Conservation (phyloP, 2,329 filamentous ascomycete genomes). For the Myrmaecium sp. region DNA sequence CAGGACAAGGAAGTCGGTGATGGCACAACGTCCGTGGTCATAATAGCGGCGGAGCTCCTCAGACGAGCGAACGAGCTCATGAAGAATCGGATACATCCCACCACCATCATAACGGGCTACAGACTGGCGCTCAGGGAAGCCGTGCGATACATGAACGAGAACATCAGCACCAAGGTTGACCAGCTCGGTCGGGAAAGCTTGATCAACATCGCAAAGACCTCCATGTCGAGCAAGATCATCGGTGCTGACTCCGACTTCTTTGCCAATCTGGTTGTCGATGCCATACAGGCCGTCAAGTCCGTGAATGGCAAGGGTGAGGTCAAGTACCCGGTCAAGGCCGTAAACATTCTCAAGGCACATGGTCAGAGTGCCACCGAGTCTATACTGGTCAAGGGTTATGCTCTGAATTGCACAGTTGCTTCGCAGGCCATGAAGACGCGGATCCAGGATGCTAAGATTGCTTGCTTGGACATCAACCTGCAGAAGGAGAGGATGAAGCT, state of each 20-base stretch:
- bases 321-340: conserved; percentile 97
- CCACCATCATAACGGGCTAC: conserved; percentile 98
- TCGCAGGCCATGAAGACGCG: conserved; percentile 95
- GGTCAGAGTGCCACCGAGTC: conserved; percentile 86
- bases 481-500: conserved; percentile 99
- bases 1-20: conserved; percentile 99
- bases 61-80: conserved; percentile 91
- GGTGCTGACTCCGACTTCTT: conserved; percentile 94
- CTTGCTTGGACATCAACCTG: conserved; percentile 90
- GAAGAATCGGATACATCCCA: conserved; percentile 99
- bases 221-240: conserved; percentile 99
- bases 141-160: conserved; percentile 97
- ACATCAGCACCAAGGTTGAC: conserved; percentile 91
- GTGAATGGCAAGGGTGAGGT: conserved; percentile 78
- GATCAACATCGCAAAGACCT: conserved; percentile 91
- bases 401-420: conserved; percentile 94
- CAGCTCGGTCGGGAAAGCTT: conserved; percentile 78
- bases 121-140: conserved; percentile 87
- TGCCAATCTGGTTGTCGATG: conserved; percentile 90
- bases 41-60: conserved; percentile 91
- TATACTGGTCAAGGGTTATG: conserved; percentile 84
- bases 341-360: conserved; percentile 97
- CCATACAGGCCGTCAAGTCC: conserved; percentile 85
- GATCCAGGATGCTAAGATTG: conserved; percentile 88
- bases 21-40: conserved; percentile 91